Evolutionary conservation across 225 moss, liverwort and hornwort species (phyloP).

Genomic region (Bryoerythrophyllum caledonicum): DNA sequence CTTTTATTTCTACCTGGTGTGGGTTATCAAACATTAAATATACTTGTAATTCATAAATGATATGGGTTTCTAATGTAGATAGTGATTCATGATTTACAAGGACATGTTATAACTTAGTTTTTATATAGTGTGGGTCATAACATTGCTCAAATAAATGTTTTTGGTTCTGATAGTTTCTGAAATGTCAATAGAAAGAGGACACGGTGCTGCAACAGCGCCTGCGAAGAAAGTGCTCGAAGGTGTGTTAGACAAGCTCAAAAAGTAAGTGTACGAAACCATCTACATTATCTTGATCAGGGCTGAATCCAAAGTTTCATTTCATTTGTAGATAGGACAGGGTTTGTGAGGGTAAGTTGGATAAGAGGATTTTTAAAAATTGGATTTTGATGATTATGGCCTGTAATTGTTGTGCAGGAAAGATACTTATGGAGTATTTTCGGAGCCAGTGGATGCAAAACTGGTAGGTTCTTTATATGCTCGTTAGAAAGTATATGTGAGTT

Average conservation of each 20-base stretch:
- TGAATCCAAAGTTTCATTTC: not conserved
- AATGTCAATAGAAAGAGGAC: conserved; percentile 17
- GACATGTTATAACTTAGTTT: too few relatives aligned
- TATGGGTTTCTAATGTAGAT: too few relatives aligned
- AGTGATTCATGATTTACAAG: too few relatives aligned
- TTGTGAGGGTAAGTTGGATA: not conserved
- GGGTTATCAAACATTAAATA: too few relatives aligned
- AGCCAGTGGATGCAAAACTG: conserved; percentile 66
- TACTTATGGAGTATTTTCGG: conserved; percentile 79
- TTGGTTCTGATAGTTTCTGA: not conserved
- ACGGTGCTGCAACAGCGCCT: conserved; percentile 26
- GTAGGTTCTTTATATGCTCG: conserved; percentile 30
- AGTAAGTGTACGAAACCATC: conserved; percentile 38
- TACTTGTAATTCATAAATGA: too few relatives aligned
- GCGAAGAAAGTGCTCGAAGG: conserved; percentile 62
- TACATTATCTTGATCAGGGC: not conserved
- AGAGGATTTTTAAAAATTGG: not conserved
- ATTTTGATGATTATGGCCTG: not conserved
- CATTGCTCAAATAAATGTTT: too few relatives aligned
- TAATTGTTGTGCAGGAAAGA: conserved; percentile 56
- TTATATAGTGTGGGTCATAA: too few relatives aligned
- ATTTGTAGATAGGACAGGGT: not conserved
- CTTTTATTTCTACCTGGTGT: too few relatives aligned
- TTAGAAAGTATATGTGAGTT: not conserved
- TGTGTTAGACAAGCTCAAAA: conserved; percentile 74